Evolutionary conservation across 1,284 basidiomycete species (phyloP), one percentile per base, ranked within the genome.

Genomic region (Kwoniella shivajii): DNA sequence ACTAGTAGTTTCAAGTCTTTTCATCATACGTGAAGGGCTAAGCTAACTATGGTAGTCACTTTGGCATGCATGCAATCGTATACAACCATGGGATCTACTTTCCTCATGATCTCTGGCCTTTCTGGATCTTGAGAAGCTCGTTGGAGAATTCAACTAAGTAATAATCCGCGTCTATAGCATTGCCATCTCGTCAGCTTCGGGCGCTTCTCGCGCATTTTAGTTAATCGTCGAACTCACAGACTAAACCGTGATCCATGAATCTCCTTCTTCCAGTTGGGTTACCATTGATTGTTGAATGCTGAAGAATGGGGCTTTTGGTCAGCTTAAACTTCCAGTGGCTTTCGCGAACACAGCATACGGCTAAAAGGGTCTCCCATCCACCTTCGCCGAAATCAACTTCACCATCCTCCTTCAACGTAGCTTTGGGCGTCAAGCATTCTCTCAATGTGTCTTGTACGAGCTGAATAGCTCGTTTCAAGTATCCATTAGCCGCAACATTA

Each of bases 201-300:
- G n/a, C n/a, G 37, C 3, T 20, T 13, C 37, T 16, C 14, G 6
- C 3, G 14, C 30, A 26, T 3, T 10, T 34, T 18, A 18, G 13
- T 24, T 18, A 13, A 6, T 22, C n/a, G n/a, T n/a, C 3, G 14
- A 0, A 66, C 70, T 66, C 52, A 72, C 70, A 73, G 45, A 70
- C 65, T 7, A 71, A 56, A 18, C 71, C 71, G 50, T 71, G 69
- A 51, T 75, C 72, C 65, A 69, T 61, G 24, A 67, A 47, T 37
- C 44, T 38, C 33, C 59, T 50, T 4, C 44, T 45, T 2, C 63
- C 59, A n/a, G 55, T 50, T 16, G 49, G 56, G 56, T 75, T 72
- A 3, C 66, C 68, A 54, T 66, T 68, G 41, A 71, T 72, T 0
- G 71, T 73, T 7, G 73, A 71, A 55, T 74, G 72, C 71, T 68